These are phyloP conservation scores for Apiospora phragmitis DNA, from an alignment of 2,329 filamentous ascomycete genomes.

Conservation along the genomic window DNA sequence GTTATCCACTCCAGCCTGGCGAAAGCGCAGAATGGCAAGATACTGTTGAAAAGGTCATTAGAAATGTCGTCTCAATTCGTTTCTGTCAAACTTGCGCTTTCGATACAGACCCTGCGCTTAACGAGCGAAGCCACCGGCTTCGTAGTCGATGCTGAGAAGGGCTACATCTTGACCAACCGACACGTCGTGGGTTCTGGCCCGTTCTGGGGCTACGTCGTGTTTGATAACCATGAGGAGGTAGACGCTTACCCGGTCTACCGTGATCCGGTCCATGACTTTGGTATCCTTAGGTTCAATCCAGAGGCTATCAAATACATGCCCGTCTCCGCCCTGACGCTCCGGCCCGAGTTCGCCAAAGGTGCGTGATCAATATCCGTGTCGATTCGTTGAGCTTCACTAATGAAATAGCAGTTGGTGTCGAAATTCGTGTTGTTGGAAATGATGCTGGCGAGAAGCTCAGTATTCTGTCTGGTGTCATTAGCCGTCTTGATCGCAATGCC, in stretches of 20 bases:
- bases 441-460: slow-evolving; percentile 98
- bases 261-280: slow-evolving; percentile 97
- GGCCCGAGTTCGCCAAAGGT: slow-evolving; percentile 80
- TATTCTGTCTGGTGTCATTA: slow-evolving; percentile 96
- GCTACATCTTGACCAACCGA: slow-evolving; percentile 84
- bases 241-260: slow-evolving; percentile 97
- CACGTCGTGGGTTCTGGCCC: slow-evolving; percentile 95
- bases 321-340: slow-evolving; percentile 74
- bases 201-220: slow-evolving; percentile 97
- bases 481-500: slow-evolving; percentile 91
- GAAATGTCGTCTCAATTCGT: slow-evolving; percentile 96
- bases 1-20: slow-evolving; percentile 36
- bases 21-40: slow-evolving; percentile 91
- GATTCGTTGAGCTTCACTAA: neutral
- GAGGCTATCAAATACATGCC: slow-evolving; percentile 97
- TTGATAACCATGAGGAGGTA: slow-evolving; percentile 97
- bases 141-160: slow-evolving; percentile 90
- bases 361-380: slow-evolving; percentile 22
- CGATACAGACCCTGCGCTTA: slow-evolving; percentile 91
- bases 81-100: slow-evolving; percentile 98
- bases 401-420: slow-evolving; percentile 70
- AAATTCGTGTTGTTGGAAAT: slow-evolving; percentile 97
- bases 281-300: slow-evolving; percentile 93
- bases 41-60: slow-evolving; percentile 90
- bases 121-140: slow-evolving; percentile 97